A percentile compares a stretch with the other conserved stretches of the same genome.
Conservation (phyloP, 2,329 filamentous ascomycete species). For the Colletotrichum caudatum region DNA sequence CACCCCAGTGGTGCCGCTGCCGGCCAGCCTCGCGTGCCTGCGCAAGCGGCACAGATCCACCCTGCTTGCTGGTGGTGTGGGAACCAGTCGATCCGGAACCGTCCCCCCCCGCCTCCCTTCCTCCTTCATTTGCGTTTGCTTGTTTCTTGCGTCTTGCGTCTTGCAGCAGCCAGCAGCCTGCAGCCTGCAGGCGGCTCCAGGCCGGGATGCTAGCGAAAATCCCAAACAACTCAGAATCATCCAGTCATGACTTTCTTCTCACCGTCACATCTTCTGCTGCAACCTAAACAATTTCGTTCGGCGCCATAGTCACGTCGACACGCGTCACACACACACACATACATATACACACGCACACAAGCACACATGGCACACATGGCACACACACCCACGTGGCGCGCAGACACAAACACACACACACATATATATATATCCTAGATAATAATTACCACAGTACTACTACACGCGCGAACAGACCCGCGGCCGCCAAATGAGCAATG, state of each 20-base stretch:
- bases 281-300: background rate
- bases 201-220: slow-evolving; percentile 30
- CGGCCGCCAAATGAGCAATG: slow-evolving; percentile 5
- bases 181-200: slow-evolving; percentile 11
- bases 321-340: background rate
- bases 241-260: background rate
- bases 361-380: too few relatives aligned
- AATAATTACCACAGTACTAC: background rate
- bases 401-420: too few relatives aligned
- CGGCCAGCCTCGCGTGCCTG: slow-evolving; percentile 40
- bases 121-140: background rate
- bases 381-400: too few relatives aligned
- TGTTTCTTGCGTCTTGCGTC: slow-evolving; percentile 6
- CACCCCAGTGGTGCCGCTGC: slow-evolving; percentile 34
- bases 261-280: background rate
- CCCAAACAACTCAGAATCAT: slow-evolving; percentile 2
- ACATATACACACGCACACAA: too few relatives aligned
- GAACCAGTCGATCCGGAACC: slow-evolving; percentile 31
- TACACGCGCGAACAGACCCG: slow-evolving; percentile 12
- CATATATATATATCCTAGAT: too few relatives aligned
- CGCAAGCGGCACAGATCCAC: slow-evolving; percentile 39
- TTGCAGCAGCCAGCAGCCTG: background rate
- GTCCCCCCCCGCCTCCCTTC: background rate
- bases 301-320: background rate
- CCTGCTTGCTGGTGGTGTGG: slow-evolving; percentile 36